A percentile compares a stretch with the other conserved stretches of the same genome.
Conservation (phyloP, 1,284 basidiomycete genomes). For the Salmacisia buchloeana region DNA sequence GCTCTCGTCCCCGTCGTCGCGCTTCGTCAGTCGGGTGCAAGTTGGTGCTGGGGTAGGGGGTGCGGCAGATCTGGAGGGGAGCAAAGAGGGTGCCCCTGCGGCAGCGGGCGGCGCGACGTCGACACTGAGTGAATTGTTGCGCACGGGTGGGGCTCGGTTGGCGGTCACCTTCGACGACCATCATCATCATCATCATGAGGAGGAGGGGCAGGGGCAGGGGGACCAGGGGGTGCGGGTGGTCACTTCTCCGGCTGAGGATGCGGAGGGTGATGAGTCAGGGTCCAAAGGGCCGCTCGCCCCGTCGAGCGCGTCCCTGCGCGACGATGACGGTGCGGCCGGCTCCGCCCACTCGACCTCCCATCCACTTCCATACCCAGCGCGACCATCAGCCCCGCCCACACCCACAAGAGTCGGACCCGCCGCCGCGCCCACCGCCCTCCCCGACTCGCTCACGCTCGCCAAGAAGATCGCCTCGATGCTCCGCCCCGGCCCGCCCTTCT, state of each 20-base stretch:
- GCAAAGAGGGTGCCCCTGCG: too few relatives aligned
- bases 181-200: neutral
- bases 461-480: conserved; percentile 40
- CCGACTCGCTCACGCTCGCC: conserved; percentile 12
- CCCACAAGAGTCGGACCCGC: neutral
- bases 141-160: neutral
- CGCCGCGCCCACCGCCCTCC: neutral
- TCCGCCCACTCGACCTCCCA: too few relatives aligned
- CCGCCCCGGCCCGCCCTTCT: conserved; percentile 40
- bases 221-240: too few relatives aligned
- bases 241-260: too few relatives aligned
- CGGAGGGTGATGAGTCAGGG: too few relatives aligned
- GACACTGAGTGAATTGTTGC: neutral
- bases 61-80: neutral
- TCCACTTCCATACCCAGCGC: too few relatives aligned
- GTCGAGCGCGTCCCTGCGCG: too few relatives aligned
- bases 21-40: neutral
- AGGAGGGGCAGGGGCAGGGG: neutral
- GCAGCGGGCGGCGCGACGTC: neutral
- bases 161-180: neutral
- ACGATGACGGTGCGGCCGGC: too few relatives aligned
- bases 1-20: neutral
- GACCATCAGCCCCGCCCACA: neutral
- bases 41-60: neutral
- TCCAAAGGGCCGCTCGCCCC: too few relatives aligned